A percentile compares a stretch with the other conserved stretches of the same genome.
Evolutionary conservation across 2,329 filamentous ascomycete species (phyloP).

Genomic region (Colletotrichum sp.): DNA sequence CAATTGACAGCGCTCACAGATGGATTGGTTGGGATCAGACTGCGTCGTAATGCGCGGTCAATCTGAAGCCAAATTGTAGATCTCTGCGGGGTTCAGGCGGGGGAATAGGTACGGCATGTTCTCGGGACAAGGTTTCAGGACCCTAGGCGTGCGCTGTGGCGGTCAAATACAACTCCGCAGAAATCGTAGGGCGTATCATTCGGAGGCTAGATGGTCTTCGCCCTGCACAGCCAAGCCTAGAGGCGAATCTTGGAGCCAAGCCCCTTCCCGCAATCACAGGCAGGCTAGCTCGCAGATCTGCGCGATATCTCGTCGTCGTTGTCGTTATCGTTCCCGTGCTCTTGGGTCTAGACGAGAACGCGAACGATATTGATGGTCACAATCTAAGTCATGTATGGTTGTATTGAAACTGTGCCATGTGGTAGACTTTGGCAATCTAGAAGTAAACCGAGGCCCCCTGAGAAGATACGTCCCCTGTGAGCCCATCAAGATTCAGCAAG

Average conservation of each 20-base stretch:
- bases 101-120: not conserved
- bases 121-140: not conserved
- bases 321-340: not conserved
- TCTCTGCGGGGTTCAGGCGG: not conserved
- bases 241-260: not conserved
- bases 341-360: not conserved
- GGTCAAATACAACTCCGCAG: not conserved
- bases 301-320: not conserved
- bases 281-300: not conserved
- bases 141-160: not conserved
- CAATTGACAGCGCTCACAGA: not conserved
- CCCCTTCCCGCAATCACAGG: not conserved
- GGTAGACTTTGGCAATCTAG: accelerated
- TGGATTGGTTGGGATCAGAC: not conserved
- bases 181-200: not conserved
- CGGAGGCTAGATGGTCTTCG: not conserved
- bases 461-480: not conserved
- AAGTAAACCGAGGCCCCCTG: not conserved
- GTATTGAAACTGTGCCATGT: not conserved
- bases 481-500: not conserved
- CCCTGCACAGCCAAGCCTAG: not conserved
- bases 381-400: not conserved
- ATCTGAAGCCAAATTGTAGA: not conserved
- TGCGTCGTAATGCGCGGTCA: not conserved
- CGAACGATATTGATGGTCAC: not conserved